A percentile compares a stretch with the other conserved stretches of the same genome.
Conservation (phyloP, 352 stramenopile genomes). For the Phytophthora sansomeana region DNA sequence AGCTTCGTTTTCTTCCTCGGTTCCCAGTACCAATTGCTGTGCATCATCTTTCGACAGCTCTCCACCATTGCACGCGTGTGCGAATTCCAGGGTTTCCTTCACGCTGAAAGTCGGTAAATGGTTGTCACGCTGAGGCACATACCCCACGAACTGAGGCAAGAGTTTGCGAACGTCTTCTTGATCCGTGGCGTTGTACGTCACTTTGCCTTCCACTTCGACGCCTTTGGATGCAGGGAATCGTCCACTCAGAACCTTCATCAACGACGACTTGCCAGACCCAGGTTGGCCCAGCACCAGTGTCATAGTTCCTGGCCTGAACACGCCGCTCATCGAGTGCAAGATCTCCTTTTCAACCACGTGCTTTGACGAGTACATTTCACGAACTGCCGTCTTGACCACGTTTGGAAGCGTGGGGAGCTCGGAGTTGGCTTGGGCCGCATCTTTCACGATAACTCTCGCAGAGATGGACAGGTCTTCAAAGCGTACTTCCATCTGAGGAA, state of each 20-base stretch:
- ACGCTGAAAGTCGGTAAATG: slow-evolving; percentile 38
- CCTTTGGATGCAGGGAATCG: slow-evolving; percentile 28
- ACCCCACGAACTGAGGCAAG: slow-evolving; percentile 41
- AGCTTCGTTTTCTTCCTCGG: slow-evolving; percentile 30
- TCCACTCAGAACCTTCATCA: slow-evolving; percentile 39
- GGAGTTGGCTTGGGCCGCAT: slow-evolving; percentile 4
- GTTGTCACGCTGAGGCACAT: slow-evolving; percentile 58
- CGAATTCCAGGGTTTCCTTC: slow-evolving; percentile 29
- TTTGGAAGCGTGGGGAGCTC: slow-evolving; percentile 13
- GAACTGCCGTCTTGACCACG: slow-evolving; percentile 10
- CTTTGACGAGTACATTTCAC: slow-evolving; percentile 14
- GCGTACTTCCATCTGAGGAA: slow-evolving; percentile 44
- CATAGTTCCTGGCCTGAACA: slow-evolving; percentile 36
- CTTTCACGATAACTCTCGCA: slow-evolving; percentile 4
- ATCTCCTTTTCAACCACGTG: slow-evolving; percentile 39
- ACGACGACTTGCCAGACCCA: slow-evolving; percentile 19
- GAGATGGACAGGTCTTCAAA: slow-evolving; percentile 15
- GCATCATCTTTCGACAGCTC: slow-evolving; percentile 64
- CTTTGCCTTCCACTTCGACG: slow-evolving; percentile 27
- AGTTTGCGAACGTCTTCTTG: slow-evolving; percentile 17
- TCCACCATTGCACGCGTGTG: slow-evolving; percentile 63
- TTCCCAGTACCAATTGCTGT: slow-evolving; percentile 42
- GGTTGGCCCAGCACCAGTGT: slow-evolving; percentile 15
- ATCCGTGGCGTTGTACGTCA: slow-evolving; percentile 37
- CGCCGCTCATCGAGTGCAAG: slow-evolving; percentile 29